Base-by-base conservation (phyloP, 2,329 filamentous ascomycete genomes). In the Chalaropsis thielavioides region DNA sequence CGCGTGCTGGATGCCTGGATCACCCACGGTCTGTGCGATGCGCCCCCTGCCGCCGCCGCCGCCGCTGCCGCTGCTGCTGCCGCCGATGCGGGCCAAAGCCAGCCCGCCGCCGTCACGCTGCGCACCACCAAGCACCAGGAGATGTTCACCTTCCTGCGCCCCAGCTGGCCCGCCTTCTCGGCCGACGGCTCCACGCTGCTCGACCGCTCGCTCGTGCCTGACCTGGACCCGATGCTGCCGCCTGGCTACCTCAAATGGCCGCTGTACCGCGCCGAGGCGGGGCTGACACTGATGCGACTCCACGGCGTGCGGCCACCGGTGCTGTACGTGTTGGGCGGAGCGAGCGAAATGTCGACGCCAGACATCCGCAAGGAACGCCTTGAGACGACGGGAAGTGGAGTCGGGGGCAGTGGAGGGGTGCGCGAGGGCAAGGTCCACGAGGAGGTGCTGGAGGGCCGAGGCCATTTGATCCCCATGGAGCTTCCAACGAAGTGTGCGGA, bases 391-490 rank as follows among this genome's bases (percentile, higher is more conserved):
- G 88, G 88, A 1, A 74, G 75, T 0, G 88, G 84, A 0, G 74
- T 81, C 0, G 86, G 88, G 6, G 89, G 89, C 1, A 87, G 84
- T 69, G 83, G 90, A 19, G 82, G 87, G 60, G 77, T 73, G 3
- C 74, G 75, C n/a, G 80, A 81, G 13, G 89, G 88, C 0, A 78
- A 84, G 58, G 91, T 96, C 1, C 79, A 78, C 65, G 80, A 85
- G 68, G 80, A 89, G 4, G 77, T 83, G 17, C 74, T 94, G 7
- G 75, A 86, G 35, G 81, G 80, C 0, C 78, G 80, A 5, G 90
- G 92, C 0, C 92, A 97, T 74, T 74, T 96, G 51, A 83, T 96
- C 35, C 87, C 92, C 0, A 89, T 96, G 83, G 91, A 96, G 74
- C 81, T 82, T 46, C 88, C 89, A 0, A 76, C 71, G 1, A 78